Base-by-base conservation (phyloP, 208 protist species). In the Phytomonas sp. region DNA sequence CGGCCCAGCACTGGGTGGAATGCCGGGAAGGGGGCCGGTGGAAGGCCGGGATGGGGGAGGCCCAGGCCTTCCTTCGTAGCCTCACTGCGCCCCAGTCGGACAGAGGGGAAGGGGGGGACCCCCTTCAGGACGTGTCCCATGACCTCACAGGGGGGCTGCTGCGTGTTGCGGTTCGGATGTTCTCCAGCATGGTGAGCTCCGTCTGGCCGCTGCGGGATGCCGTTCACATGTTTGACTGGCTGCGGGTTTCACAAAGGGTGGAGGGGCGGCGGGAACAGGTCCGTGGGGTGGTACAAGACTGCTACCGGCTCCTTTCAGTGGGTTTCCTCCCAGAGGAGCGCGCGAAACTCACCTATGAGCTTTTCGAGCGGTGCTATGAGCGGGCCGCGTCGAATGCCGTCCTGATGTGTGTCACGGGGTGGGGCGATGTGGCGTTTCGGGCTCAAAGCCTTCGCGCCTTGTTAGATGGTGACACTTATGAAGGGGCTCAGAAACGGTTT, bases 1-100 rank as follows among this genome's bases (percentile, higher is more conserved):
- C 81, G 59, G 73, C 77, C 64, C 79, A 88, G 70, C 90, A 95
- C 76, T 93, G 82, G 78, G 74, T 93, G 29, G 85, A 93, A 69
- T 95, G 90, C 75, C 43, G 68, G 34, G 71, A 67, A 29, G 65
- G 65, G 6, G 90, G 90, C 9, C 77, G 83, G n/a, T 95, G 90
- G 87, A 53, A 76, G 37, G 76, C 82, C 20, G 84, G 78, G 13
- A 62, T 84, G 33, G 37, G 59, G 17, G 32, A 46, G 7, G 66
- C 85, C 62, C 69, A 80, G 62, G 46, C 60, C 0, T 74, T 77
- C 28, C 74, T 88, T 31, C 64, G 76, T n/a, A n/a, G n/a, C n/a
- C n/a, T n/a, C n/a, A n/a, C n/a, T n/a, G n/a, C n/a, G n/a, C n/a
- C n/a, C n/a, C n/a, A n/a, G n/a, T n/a, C n/a, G n/a, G n/a, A n/a